Evolutionary conservation across 2,329 filamentous ascomycete genomes (phyloP), one percentile per base, ranked within the genome.

Genomic region (Aspergillus vadensis): DNA sequence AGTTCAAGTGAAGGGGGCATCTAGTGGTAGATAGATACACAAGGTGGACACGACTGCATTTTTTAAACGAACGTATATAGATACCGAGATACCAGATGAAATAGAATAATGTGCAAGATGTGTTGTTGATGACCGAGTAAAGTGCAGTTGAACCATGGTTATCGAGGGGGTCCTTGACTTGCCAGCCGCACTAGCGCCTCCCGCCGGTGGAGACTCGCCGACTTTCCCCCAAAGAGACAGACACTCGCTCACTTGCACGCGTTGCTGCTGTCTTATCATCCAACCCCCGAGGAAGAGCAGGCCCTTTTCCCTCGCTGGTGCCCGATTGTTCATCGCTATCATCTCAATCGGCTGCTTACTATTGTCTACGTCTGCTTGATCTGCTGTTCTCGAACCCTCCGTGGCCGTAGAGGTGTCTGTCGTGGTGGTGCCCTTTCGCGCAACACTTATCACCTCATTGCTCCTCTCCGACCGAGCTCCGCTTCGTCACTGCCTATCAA

Each of bases 381-480:
- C 12, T 23, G 44, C 52, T 14, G 30, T 32, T 52, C 12, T 21
- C 43, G 6, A 38, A 44, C 32, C 10, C 60, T 9, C 30, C 9
- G 43, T 41, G 7, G n/a, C 47, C 19, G 19, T 15, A 17, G n/a
- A 19, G n/a, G 44, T 54, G 55, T 51, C 21, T 48, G 27, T 50
- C 15, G 9, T 48, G 12, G 41, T 44, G 19, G 41, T 44, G 32
- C 12, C 32, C 12, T 14, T 14, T 36, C 12, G 32, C 32, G 32
- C 32, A 15, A 5, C 39, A 25, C 44, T 57, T 52, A 54, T 54
- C 30, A 47, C 25, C 8, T n/a, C 23, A 32, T 17, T 19, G 23
- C 19, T 43, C n/a, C 50, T 60, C 30, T 55, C 70, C 66, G 63
- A 67, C 65, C 66, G 63, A 70, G 65, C 70, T 73, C 67, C 70